These are phyloP conservation scores for Colletotrichum plurivorum DNA, from an alignment of 2,329 filamentous ascomycete genomes.

Conservation along the genomic window DNA sequence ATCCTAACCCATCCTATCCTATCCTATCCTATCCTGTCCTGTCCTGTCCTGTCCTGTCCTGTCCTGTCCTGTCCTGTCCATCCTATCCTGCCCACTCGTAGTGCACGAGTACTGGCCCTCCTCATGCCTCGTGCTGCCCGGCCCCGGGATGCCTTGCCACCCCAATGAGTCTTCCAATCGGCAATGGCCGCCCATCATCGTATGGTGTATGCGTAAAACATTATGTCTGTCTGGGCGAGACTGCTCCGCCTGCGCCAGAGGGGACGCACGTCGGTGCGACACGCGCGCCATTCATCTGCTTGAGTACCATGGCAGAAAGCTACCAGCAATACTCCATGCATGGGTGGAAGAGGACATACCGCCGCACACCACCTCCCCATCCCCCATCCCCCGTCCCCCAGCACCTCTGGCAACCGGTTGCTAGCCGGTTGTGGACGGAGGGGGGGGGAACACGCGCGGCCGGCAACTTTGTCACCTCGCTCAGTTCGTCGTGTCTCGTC, in stretches of 20 bases:
- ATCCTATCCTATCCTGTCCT: constrained; percentile 14
- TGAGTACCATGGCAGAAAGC: not conserved
- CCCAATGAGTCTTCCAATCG: not conserved
- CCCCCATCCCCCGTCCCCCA: not conserved
- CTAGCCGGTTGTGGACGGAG: constrained; percentile 4
- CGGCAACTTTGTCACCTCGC: constrained; percentile 13
- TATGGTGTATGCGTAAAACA: constrained; percentile 22
- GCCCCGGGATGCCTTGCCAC: constrained; percentile 12
- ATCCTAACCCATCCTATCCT: constrained; percentile 9
- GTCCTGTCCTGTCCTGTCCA: constrained; percentile 3
- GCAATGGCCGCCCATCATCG: not conserved
- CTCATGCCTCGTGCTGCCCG: constrained; percentile 1
- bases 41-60: constrained; percentile 2
- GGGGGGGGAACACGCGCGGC: constrained; percentile 15
- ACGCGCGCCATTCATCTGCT: constrained; percentile 18
- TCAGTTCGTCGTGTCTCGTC: constrained; percentile 1
- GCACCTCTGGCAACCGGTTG: constrained; percentile 19
- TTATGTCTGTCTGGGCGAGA: not conserved
- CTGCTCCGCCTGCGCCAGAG: constrained; percentile 1
- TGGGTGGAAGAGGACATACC: no score
- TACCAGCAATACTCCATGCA: not conserved
- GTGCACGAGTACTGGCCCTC: not conserved
- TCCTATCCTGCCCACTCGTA: not conserved
- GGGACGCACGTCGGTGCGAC: constrained; percentile 25
- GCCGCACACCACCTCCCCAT: no score